These are phyloP conservation scores for Mercurialis annua DNA, from an alignment of 345 rosid species.

Conservation along the genomic window DNA sequence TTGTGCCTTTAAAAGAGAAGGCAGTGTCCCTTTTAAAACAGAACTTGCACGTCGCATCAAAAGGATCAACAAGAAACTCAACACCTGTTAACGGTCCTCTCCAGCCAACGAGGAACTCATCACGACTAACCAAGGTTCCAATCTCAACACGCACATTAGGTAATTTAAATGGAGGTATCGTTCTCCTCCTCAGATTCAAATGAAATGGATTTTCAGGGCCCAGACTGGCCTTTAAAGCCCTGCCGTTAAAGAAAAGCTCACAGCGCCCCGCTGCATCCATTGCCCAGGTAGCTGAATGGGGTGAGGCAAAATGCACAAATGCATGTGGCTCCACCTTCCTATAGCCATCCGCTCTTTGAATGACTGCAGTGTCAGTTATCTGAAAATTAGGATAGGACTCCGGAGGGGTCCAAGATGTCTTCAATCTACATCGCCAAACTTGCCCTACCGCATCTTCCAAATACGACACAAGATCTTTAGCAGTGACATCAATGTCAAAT, in stretches of 20 bases:
- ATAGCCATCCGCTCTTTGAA: conserved; percentile 35
- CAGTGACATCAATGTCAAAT: conserved; percentile 51
- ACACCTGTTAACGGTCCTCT: conserved; percentile 55
- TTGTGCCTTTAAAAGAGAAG: conserved; percentile 54
- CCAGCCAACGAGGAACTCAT: conserved; percentile 67
- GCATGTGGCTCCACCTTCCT: conserved; percentile 77
- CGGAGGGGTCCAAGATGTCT: conserved; percentile 84
- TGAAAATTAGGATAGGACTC: conserved; percentile 70
- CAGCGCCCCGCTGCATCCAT: conserved; percentile 46
- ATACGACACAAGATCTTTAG: conserved; percentile 51
- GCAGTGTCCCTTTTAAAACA: conserved; percentile 62
- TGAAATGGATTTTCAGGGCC: conserved; percentile 68
- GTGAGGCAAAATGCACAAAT: conserved; percentile 71
- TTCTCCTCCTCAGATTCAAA: conserved; percentile 66
- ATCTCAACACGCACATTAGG: conserved; percentile 58
- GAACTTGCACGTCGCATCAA: conserved; percentile 68
- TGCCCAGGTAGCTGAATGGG: conserved; percentile 43
- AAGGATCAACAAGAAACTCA: conserved; percentile 79
- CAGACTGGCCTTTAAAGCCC: conserved; percentile 57
- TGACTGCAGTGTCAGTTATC: conserved; percentile 25
- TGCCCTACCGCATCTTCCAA: conserved; percentile 56
- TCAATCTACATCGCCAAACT: conserved; percentile 75
- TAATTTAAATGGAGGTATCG: conserved; percentile 47
- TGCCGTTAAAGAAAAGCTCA: conserved; percentile 40
- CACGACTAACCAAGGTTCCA: conserved; percentile 48